These are phyloP conservation scores for Oxytropis ochrocephala DNA, from an alignment of 306 rosid genomes.

Conservation along the genomic window DNA sequence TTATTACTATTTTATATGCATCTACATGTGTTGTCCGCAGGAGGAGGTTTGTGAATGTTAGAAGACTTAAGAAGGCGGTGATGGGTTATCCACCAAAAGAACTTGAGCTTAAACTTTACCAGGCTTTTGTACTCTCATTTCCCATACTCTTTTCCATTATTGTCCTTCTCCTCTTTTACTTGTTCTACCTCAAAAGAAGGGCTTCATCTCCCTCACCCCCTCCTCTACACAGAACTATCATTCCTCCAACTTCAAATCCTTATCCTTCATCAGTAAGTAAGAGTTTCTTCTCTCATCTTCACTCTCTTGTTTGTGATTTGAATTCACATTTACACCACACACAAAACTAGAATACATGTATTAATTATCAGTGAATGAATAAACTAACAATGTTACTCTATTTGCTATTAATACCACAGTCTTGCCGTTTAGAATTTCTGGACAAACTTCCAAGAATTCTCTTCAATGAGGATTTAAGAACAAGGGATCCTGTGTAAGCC, in stretches of 20 bases:
- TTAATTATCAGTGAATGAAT: too few species aligned
- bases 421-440: slow-evolving; percentile 51
- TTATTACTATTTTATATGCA: neutral
- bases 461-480: slow-evolving; percentile 59
- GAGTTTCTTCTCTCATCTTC: too few species aligned
- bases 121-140: slow-evolving; percentile 88
- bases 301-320: too few species aligned
- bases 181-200: slow-evolving; percentile 86
- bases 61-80: too few species aligned
- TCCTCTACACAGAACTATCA: slow-evolving; percentile 25
- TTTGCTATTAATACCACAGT: slow-evolving; percentile 14
- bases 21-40: too few species aligned
- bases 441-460: slow-evolving; percentile 59
- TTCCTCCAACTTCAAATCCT: neutral
- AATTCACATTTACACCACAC: too few species aligned
- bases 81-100: slow-evolving; percentile 35
- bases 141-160: slow-evolving; percentile 64
- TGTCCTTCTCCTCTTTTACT: slow-evolving; percentile 65
- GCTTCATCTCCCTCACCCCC: slow-evolving; percentile 53
- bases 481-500: slow-evolving; percentile 68
- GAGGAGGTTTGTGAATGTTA: too few species aligned
- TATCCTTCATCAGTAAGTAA: slow-evolving; percentile 21
- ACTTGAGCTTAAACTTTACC: slow-evolving; percentile 78
- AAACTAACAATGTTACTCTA: neutral
- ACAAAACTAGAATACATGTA: too few species aligned